phyloP scores from a whole-genome alignment of 1,284 basidiomycete species.

The Melampsora americana region DNA sequence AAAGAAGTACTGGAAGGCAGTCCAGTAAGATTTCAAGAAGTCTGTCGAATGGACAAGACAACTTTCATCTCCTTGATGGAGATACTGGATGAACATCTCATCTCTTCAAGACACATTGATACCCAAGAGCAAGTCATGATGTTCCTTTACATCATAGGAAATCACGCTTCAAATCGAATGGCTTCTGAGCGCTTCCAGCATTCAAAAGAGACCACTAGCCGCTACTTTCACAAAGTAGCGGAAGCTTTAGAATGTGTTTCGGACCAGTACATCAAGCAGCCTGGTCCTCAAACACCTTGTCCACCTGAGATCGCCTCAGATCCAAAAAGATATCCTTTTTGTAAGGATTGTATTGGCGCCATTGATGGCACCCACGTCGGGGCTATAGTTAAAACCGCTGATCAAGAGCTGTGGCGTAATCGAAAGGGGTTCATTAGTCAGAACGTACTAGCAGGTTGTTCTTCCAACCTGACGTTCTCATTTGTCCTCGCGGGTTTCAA shows the following conservation, averaged over 20 bases:
- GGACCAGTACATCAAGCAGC: neutral
- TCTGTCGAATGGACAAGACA: no score
- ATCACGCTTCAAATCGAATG: no score
- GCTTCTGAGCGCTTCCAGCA: no score
- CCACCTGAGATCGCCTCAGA: neutral
- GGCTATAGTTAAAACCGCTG: constrained; percentile 47
- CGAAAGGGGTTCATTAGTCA: constrained; percentile 51
- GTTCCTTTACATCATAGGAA: neutral
- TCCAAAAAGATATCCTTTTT: constrained; percentile 47
- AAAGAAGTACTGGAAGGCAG: no score
- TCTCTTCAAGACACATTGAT: no score
- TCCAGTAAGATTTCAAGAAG: no score
- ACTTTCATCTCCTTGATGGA: no score
- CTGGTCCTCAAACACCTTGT: neutral
- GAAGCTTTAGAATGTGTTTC: neutral
- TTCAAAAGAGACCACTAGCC: neutral
- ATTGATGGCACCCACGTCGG: constrained; percentile 53
- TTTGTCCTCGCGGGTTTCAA: constrained; percentile 56
- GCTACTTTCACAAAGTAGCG: neutral
- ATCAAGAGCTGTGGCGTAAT: constrained; percentile 46
- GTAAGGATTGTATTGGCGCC: constrained; percentile 51
- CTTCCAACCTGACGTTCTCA: constrained; percentile 51
- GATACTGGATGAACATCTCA: no score
- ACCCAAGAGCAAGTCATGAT: neutral
- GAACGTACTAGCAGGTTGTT: constrained; percentile 53